These are phyloP conservation scores for Microbotryum scabiosae DNA, from an alignment of 1,284 basidiomycete species.

Conservation along the genomic window DNA sequence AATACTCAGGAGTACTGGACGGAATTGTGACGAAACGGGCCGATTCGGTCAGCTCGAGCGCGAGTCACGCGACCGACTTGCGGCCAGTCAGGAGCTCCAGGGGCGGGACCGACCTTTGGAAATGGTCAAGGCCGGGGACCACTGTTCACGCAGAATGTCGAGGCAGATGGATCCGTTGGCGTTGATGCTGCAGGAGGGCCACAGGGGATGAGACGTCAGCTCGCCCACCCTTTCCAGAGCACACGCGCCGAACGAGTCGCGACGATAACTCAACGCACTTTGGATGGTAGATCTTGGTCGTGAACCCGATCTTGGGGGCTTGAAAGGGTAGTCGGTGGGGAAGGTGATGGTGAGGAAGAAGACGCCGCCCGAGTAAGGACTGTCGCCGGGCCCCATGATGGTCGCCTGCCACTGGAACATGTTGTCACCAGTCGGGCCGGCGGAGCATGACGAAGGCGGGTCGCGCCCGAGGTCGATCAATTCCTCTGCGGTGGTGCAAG, in stretches of 20 bases:
- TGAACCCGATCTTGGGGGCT: constrained; percentile 99
- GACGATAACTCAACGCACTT: constrained; percentile 36
- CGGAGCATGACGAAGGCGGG: constrained; percentile 93
- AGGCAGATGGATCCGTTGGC: constrained; percentile 97
- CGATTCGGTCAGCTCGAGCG: not conserved
- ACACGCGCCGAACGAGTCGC: not conserved
- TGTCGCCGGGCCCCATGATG: constrained; percentile 34
- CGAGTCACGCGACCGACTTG: not conserved
- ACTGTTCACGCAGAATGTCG: constrained; percentile 51
- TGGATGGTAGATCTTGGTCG: constrained; percentile 66
- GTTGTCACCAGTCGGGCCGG: constrained; percentile 89
- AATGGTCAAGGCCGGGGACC: constrained; percentile 96
- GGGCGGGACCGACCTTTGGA: constrained; percentile 67
- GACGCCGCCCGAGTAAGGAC: constrained; percentile 34
- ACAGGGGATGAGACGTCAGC: no score
- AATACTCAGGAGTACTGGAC: constrained; percentile 76
- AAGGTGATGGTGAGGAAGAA: constrained; percentile 59
- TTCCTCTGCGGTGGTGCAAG: constrained; percentile 53
- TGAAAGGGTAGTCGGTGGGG: constrained; percentile 95
- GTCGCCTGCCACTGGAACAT: constrained; percentile 80
- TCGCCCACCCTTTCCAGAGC: no score
- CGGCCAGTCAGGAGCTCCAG: not conserved
- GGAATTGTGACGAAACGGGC: not conserved
- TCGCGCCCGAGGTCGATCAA: constrained; percentile 94
- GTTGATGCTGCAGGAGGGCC: constrained; percentile 78